phyloP scores from a whole-genome alignment of 352 stramenopile species.

The Pythium apleroticum region DNA sequence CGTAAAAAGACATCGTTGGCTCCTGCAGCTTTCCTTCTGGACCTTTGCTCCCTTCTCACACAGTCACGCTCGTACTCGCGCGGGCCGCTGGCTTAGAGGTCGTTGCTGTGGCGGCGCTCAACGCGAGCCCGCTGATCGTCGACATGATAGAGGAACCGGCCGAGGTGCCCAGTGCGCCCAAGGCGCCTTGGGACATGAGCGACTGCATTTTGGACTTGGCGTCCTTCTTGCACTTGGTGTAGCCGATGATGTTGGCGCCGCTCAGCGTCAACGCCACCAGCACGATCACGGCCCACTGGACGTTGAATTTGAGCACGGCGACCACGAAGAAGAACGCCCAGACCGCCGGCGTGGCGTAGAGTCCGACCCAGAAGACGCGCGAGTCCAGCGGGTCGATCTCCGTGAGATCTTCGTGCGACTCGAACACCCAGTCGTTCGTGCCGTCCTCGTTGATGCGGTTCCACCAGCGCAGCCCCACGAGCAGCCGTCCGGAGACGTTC shows the following conservation, averaged over 20 bases:
- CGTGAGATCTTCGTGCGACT: slow-evolving; percentile 91
- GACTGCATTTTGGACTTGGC: slow-evolving; percentile 84
- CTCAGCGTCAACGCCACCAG: slow-evolving; percentile 92
- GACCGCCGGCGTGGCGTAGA: slow-evolving; percentile 93
- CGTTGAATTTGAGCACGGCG: slow-evolving; percentile 92
- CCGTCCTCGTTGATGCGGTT: slow-evolving; percentile 96
- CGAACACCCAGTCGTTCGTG: slow-evolving; percentile 96
- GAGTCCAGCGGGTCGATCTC: slow-evolving; percentile 89
- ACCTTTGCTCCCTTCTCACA: slow-evolving; percentile 31
- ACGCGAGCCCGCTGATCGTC: slow-evolving; percentile 66
- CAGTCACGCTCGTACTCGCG: slow-evolving; percentile 31
- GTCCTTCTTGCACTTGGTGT: slow-evolving; percentile 96
- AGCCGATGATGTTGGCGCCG: slow-evolving; percentile 97
- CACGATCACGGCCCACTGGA: slow-evolving; percentile 94
- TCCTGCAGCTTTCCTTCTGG: not conserved
- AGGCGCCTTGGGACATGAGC: slow-evolving; percentile 72
- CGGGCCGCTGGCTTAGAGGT: slow-evolving; percentile 21
- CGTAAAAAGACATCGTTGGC: not conserved
- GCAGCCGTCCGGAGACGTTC: slow-evolving; percentile 86
- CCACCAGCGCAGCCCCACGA: slow-evolving; percentile 98
- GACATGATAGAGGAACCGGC: slow-evolving; percentile 76
- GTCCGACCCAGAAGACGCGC: slow-evolving; percentile 94
- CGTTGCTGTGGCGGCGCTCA: slow-evolving; percentile 34
- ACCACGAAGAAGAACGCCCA: slow-evolving; percentile 93
- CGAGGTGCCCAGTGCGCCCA: slow-evolving; percentile 66